Percentiles rank a stretch among this genome's conserved stretches.
Conservation (phyloP, 176 grass and related monocot genomes). For the Bonia amplexicaulis region DNA sequence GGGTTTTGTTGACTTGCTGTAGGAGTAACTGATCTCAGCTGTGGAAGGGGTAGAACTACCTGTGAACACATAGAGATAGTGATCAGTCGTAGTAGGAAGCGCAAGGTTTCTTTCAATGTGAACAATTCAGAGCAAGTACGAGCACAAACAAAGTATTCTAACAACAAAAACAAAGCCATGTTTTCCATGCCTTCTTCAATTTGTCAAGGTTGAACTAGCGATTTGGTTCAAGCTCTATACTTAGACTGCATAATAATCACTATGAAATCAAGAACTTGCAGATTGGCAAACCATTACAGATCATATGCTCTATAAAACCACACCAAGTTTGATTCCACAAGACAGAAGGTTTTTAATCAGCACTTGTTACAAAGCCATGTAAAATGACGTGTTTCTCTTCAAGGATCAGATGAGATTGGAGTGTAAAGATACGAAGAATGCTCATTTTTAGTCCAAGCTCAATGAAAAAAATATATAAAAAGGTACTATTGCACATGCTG, state of each 20-base stretch:
- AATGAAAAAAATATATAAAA: too few species aligned
- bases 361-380: background rate
- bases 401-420: background rate
- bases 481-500: background rate
- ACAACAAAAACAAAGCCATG: background rate
- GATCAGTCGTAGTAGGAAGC: background rate
- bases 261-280: background rate
- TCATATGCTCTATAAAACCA: background rate
- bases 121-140: background rate
- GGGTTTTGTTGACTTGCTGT: conserved; percentile 36
- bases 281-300: background rate
- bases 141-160: background rate
- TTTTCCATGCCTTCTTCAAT: background rate
- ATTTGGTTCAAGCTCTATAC: background rate
- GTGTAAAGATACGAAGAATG: background rate
- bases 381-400: background rate
- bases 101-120: background rate
- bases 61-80: background rate
- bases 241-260: background rate
- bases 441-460: background rate
- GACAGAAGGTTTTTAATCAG: background rate
- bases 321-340: background rate
- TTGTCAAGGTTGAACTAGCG: background rate
- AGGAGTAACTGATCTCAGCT: conserved; percentile 44
- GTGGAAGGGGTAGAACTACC: conserved; percentile 40